Base-by-base conservation (phyloP, 2,329 filamentous ascomycete genomes). In the Myriosclerotinia curreyana region DNA sequence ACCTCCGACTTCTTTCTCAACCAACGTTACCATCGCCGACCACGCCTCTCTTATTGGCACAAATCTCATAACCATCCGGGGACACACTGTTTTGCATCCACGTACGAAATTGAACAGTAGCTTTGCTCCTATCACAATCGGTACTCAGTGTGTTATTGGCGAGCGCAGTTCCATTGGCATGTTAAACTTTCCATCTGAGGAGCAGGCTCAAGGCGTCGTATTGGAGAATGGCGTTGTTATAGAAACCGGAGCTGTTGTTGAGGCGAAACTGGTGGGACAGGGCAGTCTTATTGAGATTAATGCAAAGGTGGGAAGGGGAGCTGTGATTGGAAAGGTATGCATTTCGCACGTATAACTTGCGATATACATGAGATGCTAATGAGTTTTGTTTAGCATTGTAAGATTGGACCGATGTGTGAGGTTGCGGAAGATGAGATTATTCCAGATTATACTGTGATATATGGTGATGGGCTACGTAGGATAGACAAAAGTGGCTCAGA, bases 61-160 rank as follows among this genome's bases (percentile, higher is more conserved):
- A 2, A 84, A 96, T 74, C 87, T 86, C 1, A 91, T 99, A 68
- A 88, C 86, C 52, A 86, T 98, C 67, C 88, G 88, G 64, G 82
- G 90, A 31, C 87, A 92, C 72, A 88, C 86, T 4, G 84, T 97
- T 8, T 78, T 99, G n/a, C 94, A 98, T 72, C 93, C 95, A 1
- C 90, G 93, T 56, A 85, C 88, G 20, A 86, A 88, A 67, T 83
- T 97, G 64, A 90, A 92, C 72, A 89, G 94, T 11, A 86, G 86
- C 64, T 82, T 88, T 60, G 92, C 92, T 5, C 88, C 92, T 51
- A 86, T 98, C 69, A 86, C 87, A 36, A 84, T 96, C 66, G 92
- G 93, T 34, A 86, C 91, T 65, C 86, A 89, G 60, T 95, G 90
- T 71, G 89, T 96, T 53, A 82, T 98, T 51, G 86, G 89, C 70